A percentile compares a stretch with the other conserved stretches of the same genome.
phyloP scores from a whole-genome alignment of 1,139 yeast species.

The Pichia kudriavzevii region DNA sequence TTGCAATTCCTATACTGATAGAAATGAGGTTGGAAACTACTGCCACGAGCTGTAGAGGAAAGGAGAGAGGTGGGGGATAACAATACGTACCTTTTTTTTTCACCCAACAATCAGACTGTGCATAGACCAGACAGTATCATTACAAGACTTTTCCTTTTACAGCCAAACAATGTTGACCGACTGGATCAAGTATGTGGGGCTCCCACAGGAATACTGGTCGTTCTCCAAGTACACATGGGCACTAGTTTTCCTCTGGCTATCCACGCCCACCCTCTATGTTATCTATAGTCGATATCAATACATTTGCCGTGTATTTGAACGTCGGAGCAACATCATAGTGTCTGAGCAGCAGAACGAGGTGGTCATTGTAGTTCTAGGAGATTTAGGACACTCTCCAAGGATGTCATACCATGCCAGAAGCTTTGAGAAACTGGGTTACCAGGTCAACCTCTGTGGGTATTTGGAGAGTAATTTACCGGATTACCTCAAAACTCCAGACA shows the following conservation, averaged over 20 bases:
- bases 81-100: no score
- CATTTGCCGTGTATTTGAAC: conserved; percentile 30
- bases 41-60: no score
- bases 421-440: conserved; percentile 59
- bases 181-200: conserved; percentile 24
- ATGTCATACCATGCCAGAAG: conserved; percentile 88
- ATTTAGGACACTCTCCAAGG: conserved; percentile 91
- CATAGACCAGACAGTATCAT: background rate
- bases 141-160: background rate
- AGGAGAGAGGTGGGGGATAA: no score
- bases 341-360: conserved; percentile 33
- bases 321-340: conserved; percentile 18
- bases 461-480: conserved; percentile 50
- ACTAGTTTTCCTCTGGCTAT: conserved; percentile 30
- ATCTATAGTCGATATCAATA: conserved; percentile 16
- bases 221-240: conserved; percentile 26
- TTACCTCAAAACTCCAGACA: conserved; percentile 44
- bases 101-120: background rate
- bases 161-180: conserved; percentile 5
- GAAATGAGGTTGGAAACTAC: no score
- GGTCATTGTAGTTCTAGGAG: conserved; percentile 82
- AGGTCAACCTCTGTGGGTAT: conserved; percentile 84
- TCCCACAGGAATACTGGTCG: conserved; percentile 16
- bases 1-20: no score
- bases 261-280: conserved; percentile 26